These are phyloP conservation scores for Fusarium sp. DNA, from an alignment of 2,329 filamentous ascomycete species.

Conservation along the genomic window DNA sequence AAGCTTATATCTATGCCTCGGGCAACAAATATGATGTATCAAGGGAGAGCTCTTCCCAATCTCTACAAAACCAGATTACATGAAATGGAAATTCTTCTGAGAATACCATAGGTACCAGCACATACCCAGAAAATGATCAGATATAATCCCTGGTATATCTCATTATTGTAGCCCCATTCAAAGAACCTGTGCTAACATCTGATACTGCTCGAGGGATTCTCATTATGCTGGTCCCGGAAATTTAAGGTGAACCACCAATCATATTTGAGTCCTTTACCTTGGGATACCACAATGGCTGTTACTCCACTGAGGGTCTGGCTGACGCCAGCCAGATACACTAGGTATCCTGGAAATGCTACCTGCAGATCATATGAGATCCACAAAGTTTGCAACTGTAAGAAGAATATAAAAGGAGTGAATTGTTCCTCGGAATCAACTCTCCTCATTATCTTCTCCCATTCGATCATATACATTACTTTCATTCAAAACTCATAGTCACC, in stretches of 20 bases:
- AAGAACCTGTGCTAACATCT: background rate
- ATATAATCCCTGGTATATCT: background rate
- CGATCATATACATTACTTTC: background rate
- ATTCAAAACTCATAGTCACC: fast-evolving
- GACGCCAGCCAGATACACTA: conserved; percentile 4
- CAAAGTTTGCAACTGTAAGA: too few relatives aligned
- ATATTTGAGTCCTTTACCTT: background rate
- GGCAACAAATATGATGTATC: too few relatives aligned
- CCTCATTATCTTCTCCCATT: background rate
- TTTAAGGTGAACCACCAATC: background rate
- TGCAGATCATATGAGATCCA: background rate
- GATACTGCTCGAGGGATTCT: background rate
- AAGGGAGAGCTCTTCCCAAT: too few relatives aligned
- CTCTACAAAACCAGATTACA: fast-evolving
- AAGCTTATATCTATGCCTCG: too few relatives aligned
- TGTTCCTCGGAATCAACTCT: background rate
- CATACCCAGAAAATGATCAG: background rate
- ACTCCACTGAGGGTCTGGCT: background rate
- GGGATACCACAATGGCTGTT: background rate
- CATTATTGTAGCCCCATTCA: background rate
- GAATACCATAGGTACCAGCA: background rate
- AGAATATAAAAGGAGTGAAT: background rate
- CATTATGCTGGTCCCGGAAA: background rate
- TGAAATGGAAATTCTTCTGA: background rate
- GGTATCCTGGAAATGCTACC: background rate